phyloP scores from a whole-genome alignment of 2,329 filamentous ascomycete genomes.

The Coniella vitis region DNA sequence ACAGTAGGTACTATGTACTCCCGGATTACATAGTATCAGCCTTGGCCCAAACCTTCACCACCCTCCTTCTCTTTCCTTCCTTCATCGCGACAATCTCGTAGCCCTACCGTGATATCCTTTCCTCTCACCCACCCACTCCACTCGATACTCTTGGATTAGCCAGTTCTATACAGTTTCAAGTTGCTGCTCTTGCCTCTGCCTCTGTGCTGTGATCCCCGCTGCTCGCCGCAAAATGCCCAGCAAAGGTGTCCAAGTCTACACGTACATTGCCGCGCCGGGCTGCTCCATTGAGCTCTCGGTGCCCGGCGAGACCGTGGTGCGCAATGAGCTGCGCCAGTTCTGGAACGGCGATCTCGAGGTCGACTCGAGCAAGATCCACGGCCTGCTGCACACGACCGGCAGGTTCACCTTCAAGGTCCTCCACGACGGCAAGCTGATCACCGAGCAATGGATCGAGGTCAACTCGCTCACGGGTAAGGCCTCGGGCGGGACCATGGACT shows the following conservation, averaged over 20 bases:
- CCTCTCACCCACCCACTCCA: too few species aligned
- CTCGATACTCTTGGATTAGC: too few species aligned
- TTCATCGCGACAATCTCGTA: background rate
- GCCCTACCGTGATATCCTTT: too few species aligned
- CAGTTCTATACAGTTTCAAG: too few species aligned
- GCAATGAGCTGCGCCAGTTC: constrained; percentile 29
- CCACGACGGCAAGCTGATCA: constrained; percentile 31
- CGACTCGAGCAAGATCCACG: constrained; percentile 34
- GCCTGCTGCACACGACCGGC: constrained; percentile 35
- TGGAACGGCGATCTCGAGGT: constrained; percentile 36
- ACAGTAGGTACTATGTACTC: too few species aligned
- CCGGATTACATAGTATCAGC: too few species aligned
- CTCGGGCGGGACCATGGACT: constrained; percentile 32
- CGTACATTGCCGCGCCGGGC: constrained; percentile 32
- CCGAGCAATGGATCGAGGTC: constrained; percentile 37
- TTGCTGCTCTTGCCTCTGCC: too few species aligned
- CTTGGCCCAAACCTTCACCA: background rate
- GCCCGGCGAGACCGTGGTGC: constrained; percentile 29
- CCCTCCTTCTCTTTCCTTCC: background rate
- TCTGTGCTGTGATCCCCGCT: background rate
- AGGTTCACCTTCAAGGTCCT: constrained; percentile 37
- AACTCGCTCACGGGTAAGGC: constrained; percentile 38
- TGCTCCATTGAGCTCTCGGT: constrained; percentile 38
- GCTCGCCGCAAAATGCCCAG: constrained; percentile 29
- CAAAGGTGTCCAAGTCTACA: constrained; percentile 33